These are phyloP conservation scores for Penicillium capsulatum DNA, from an alignment of 2,329 filamentous ascomycete species.

Conservation along the genomic window DNA sequence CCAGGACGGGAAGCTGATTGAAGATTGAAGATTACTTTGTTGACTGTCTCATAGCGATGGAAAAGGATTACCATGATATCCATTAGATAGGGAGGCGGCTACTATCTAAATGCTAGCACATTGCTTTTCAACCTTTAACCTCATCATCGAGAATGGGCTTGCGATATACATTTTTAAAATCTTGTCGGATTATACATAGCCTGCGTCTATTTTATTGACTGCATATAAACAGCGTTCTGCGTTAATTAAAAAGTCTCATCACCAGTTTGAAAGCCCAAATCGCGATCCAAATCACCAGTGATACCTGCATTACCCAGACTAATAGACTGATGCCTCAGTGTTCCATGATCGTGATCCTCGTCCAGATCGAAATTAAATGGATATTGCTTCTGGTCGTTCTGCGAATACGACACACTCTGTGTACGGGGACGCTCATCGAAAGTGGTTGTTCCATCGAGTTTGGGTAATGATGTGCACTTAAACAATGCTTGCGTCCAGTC, in stretches of 20 bases:
- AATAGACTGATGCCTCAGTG: constrained; percentile 8
- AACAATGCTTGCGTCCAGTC: constrained; percentile 34
- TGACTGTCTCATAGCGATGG: too few relatives aligned
- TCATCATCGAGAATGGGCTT: too few relatives aligned
- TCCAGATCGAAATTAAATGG: constrained; percentile 21
- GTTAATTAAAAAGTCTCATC: constrained; percentile 28
- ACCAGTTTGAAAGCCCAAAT: constrained; percentile 32
- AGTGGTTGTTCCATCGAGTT: constrained; percentile 11
- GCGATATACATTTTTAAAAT: too few relatives aligned
- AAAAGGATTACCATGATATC: too few relatives aligned
- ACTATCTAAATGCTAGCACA: too few relatives aligned
- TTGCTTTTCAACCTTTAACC: background rate
- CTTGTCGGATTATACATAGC: too few relatives aligned
- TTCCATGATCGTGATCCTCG: constrained; percentile 5
- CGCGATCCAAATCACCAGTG: constrained; percentile 37
- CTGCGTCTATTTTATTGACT: background rate
- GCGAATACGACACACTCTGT: background rate
- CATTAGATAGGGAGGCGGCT: too few relatives aligned
- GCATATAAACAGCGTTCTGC: background rate
- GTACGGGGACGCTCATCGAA: constrained; percentile 3
- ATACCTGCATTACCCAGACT: constrained; percentile 21
- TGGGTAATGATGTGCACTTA: constrained; percentile 16
- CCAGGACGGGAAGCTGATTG: too few relatives aligned
- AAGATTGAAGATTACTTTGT: background rate
- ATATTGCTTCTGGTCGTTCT: constrained; percentile 9